A percentile compares a stretch with the other conserved stretches of the same genome.
Conservation (phyloP, 2,329 filamentous ascomycete species). For the Ceratocystis diversiconidia region DNA sequence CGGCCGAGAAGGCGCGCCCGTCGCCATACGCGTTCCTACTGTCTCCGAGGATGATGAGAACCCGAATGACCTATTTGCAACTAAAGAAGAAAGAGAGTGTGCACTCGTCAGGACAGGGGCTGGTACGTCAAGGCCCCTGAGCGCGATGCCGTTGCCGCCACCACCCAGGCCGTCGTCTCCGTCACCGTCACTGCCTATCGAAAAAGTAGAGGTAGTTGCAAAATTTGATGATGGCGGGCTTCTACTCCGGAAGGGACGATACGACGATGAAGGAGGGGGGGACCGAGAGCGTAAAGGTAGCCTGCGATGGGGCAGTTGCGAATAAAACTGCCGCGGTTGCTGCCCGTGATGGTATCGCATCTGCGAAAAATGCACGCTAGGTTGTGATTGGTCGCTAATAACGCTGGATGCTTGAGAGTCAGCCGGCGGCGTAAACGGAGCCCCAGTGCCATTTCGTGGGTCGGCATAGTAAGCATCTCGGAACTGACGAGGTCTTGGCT, state of each 20-base stretch:
- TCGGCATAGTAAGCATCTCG: background rate
- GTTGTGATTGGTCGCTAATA: constrained; percentile 3
- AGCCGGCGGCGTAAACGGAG: background rate
- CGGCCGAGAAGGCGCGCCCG: constrained; percentile 4
- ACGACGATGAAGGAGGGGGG: background rate
- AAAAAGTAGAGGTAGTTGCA: background rate
- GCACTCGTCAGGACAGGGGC: constrained; percentile 2
- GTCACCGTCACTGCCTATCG: background rate
- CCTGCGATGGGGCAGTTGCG: background rate
- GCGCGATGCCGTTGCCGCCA: background rate
- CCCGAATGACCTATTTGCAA: constrained; percentile 1
- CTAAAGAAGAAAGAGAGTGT: constrained; percentile 6
- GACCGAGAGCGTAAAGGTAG: background rate
- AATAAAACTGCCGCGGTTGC: background rate
- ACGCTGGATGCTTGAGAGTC: constrained; percentile 1
- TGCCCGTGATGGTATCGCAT: background rate
- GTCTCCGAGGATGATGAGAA: constrained; percentile 10
- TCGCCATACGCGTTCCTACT: background rate
- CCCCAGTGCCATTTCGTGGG: background rate
- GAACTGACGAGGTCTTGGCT: background rate
- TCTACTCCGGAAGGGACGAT: background rate
- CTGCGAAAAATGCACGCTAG: background rate
- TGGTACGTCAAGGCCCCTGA: background rate
- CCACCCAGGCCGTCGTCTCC: too few species aligned
- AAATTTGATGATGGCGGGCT: background rate